Base-by-base conservation (phyloP, 2,329 filamentous ascomycete genomes). In the Cladorrhinum sp. region DNA sequence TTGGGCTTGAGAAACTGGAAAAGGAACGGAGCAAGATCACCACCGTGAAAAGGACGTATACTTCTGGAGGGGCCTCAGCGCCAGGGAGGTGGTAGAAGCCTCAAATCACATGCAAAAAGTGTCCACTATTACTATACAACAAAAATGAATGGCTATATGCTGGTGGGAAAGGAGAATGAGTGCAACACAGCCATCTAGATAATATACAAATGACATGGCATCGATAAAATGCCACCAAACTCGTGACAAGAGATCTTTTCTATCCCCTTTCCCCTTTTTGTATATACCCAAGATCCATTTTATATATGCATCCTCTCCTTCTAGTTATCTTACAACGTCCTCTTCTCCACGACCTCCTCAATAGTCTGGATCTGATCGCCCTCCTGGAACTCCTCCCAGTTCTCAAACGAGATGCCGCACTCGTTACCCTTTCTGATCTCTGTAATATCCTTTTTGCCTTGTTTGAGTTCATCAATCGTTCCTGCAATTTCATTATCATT, bases 371-470 rank as follows among this genome's bases (percentile, higher is more conserved):
- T 83, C 73, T 88, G 85, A 76, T 99, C 95, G 26, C 94, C 95
- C 14, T 86, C 80, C 70, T 88, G 74, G 72, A 98, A 89, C 21
- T 86, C 89, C 53, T 89, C 81, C 86, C 92, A 99, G 30, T 81
- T 83, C 2, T 89, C 86, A 70, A 99, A 94, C 57, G 86, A 87
- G 67, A 99, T 88, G 66, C 95, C 95, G 70, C 95, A 99, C 75
- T 99, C 95, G n/a, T 83, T 86, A 61, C 92, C 93, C 76, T 96
- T 98, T 69, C 86, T 87, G 86, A 96, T 95, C 71, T 96, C 91
- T 51, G 80, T 79, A 28, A 95, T 90, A 66, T 97, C 91, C 73
- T 96, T 96, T 82, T 98, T 97, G 73, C 90, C 86, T 70, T 96
- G 90, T 78, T 95, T 97, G 61, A 99, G 85, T 1, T 91, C 91